These are phyloP conservation scores for Exobasidium cylindrosporum DNA, from an alignment of 1,284 basidiomycete species.

Conservation along the genomic window DNA sequence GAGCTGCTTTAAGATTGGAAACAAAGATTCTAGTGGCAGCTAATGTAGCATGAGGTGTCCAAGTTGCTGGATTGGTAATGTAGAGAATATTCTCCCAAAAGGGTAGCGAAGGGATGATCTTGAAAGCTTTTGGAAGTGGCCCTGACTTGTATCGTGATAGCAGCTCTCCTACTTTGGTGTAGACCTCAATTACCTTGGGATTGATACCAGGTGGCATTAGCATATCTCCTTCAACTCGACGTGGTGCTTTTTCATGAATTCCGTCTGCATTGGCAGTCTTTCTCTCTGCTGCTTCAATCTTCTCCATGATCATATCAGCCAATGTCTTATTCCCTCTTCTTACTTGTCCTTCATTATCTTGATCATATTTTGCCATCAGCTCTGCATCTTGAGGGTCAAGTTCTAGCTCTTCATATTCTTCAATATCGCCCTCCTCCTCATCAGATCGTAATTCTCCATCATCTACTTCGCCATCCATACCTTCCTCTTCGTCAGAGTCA, in stretches of 20 bases:
- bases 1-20: conserved; percentile 91
- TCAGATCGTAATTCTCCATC: conserved; percentile 34
- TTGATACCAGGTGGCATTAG: conserved; percentile 74
- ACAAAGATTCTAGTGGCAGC: conserved; percentile 94
- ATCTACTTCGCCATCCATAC: conserved; percentile 42
- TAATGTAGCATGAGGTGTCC: conserved; percentile 92
- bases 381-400: conserved; percentile 49
- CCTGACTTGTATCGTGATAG: conserved; percentile 91
- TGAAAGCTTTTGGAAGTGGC: conserved; percentile 93
- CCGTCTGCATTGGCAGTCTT: conserved; percentile 19
- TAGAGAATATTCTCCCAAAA: conserved; percentile 95
- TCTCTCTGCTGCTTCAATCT: conserved; percentile 66
- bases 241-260: conserved; percentile 3
- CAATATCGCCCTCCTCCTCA: conserved; percentile 25
- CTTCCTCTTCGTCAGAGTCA: conserved; percentile 36
- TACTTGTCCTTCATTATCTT: conserved; percentile 18
- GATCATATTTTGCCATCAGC: conserved; percentile 35
- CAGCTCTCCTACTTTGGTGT: conserved; percentile 83
- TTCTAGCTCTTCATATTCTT: conserved; percentile 48
- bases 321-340: conserved; percentile 57
- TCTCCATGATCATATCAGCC: conserved; percentile 92
- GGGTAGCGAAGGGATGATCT: conserved; percentile 92
- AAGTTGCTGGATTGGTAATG: conserved; percentile 83
- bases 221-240: conserved; percentile 21
- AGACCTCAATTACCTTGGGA: conserved; percentile 93